Percentiles rank a stretch among this genome's conserved stretches.
Conservation (phyloP, 2,329 filamentous ascomycete species). For the Beauveria rudraprayagi region DNA sequence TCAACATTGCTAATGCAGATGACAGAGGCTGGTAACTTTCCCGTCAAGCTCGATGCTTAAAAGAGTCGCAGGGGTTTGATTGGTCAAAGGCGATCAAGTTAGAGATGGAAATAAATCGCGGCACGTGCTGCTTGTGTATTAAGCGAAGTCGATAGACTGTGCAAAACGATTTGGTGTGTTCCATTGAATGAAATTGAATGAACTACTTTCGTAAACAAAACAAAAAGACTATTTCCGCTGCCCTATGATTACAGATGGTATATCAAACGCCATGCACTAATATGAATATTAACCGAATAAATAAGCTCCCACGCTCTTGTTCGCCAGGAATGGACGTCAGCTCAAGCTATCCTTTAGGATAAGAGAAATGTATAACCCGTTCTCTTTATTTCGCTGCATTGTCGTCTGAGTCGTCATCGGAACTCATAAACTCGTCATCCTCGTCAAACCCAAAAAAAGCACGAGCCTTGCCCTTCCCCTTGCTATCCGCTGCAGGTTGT, state of each 20-base stretch:
- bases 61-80: constrained; percentile 9
- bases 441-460: constrained; percentile 73
- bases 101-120: constrained; percentile 17
- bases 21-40: constrained; percentile 61
- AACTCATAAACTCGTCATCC: constrained; percentile 67
- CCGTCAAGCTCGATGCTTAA: constrained; percentile 55
- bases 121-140: constrained; percentile 31
- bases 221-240: neutral
- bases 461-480: constrained; percentile 31
- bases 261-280: neutral
- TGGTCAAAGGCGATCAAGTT: constrained; percentile 19
- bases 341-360: neutral
- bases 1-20: constrained; percentile 22
- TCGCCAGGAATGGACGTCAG: neutral
- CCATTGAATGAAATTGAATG: constrained; percentile 8
- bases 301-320: neutral
- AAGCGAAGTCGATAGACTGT: constrained; percentile 26
- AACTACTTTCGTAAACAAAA: neutral
- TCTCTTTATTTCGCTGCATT: neutral
- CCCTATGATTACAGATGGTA: neutral
- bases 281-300: neutral
- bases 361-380: neutral
- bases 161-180: constrained; percentile 15
- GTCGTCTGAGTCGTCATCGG: constrained; percentile 50
- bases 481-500: constrained; percentile 28